phyloP scores from a whole-genome alignment of 306 rosid genomes.

The Delonix regia region DNA sequence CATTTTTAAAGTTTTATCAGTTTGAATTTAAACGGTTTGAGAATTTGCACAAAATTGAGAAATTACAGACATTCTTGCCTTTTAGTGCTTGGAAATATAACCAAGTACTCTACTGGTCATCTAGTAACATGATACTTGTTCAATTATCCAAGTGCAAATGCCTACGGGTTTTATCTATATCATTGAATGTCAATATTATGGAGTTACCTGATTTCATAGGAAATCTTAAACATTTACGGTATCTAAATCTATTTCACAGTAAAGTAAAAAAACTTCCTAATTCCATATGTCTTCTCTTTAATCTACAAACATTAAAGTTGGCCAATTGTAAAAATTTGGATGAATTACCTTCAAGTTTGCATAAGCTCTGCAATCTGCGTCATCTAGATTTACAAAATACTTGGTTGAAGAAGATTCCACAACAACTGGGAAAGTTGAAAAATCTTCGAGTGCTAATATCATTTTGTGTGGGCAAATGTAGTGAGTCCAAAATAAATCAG shows the following conservation, averaged over 20 bases:
- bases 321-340: not conserved
- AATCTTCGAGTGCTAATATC: not conserved
- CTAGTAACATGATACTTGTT: not conserved
- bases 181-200: not conserved
- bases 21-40: not conserved
- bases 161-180: not conserved
- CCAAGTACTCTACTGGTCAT: not conserved
- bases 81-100: no score
- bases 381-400: not conserved
- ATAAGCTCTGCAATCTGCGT: not conserved
- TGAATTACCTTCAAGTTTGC: not conserved
- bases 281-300: conserved; percentile 7
- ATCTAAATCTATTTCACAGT: conserved; percentile 1
- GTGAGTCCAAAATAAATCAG: not conserved
- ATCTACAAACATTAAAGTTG: conserved; percentile 32
- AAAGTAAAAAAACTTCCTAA: not conserved
- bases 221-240: conserved; percentile 18
- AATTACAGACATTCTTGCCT: not conserved
- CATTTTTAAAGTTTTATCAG: not conserved
- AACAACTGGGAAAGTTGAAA: conserved; percentile 5
- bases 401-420: not conserved
- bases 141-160: not conserved
- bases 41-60: not conserved
- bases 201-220: conserved; percentile 5
- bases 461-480: not conserved